Evolutionary conservation across 306 rosid species (phyloP), one percentile per base, ranked within the genome.

Genomic region (Malus fusca): DNA sequence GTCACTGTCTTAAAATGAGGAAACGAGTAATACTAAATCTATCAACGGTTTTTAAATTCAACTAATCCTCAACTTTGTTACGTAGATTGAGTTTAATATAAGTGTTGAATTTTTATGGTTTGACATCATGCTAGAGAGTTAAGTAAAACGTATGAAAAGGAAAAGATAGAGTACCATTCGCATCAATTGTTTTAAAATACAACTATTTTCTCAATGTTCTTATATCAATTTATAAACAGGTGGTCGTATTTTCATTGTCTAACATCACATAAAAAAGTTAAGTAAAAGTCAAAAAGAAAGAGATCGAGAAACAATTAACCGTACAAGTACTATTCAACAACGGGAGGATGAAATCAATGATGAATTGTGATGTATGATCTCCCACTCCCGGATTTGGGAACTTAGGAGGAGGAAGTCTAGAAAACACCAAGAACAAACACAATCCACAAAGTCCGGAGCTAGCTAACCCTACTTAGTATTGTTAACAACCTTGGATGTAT

Each of bases 391-490:
- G 40, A 51, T 77, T 77, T 73, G 71, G 68, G 59, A 81, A 3
- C 58, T 13, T 10, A 64, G 51, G 60, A 35, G 53, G 28, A 62
- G 18, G 12, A 61, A 37, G 33, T 26, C 22, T 35, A 48, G 37
- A 73, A 51, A 48, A 8, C 61, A 68, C 65, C 18, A 33, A 58
- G 55, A 72, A 66, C 78, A 19, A 78, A 74, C 85, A 82, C 68
- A 69, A 74, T 69, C 77, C 85, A 51, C 65, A 68, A 82, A 82
- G 74, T 68, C 52, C 74, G 82, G 85, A 82, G 30, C 23, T 56
- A 73, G 21, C 55, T 48, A 48, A 48, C 8, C 37, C 18, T 5
- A 7, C 11, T 35, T 35, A 35, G 40, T 61, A 40, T 28, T 8
- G 53, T 19, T n/a, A 30, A 28, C 43, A 68, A 69, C 63, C 75